phyloP scores from a whole-genome alignment of 352 stramenopile genomes.

The Globisporangium canariense region DNA sequence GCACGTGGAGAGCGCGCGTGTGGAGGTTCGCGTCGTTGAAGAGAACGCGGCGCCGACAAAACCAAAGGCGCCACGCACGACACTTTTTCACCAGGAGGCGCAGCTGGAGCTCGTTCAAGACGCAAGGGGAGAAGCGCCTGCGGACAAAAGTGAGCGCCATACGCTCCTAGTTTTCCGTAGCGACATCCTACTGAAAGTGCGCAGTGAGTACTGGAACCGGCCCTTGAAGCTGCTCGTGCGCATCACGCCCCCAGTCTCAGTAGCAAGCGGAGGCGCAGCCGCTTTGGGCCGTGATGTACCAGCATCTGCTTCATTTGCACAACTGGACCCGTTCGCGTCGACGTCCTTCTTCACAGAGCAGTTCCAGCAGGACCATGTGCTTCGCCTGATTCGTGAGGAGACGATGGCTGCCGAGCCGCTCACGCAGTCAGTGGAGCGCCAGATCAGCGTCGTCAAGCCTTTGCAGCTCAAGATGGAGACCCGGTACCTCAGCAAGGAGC shows the following conservation, averaged over 20 bases:
- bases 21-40: constrained; percentile 50
- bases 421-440: constrained; percentile 43
- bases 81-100: constrained; percentile 63
- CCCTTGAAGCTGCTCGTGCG: constrained; percentile 49
- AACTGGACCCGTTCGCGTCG: constrained; percentile 1
- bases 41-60: constrained; percentile 2
- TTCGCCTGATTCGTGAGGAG: constrained; percentile 50
- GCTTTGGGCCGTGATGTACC: background rate
- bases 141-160: background rate
- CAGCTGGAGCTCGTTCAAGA: constrained; percentile 34
- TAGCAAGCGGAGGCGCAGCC: constrained; percentile 13
- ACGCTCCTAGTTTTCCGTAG: constrained; percentile 32
- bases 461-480: constrained; percentile 62
- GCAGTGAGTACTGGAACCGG: constrained; percentile 56
- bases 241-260: constrained; percentile 33
- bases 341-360: constrained; percentile 30
- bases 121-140: constrained; percentile 1
- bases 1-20: constrained; percentile 43
- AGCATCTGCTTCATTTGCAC: background rate
- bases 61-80: constrained; percentile 18
- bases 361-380: constrained; percentile 30
- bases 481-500: constrained; percentile 28
- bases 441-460: constrained; percentile 45
- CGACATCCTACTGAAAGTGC: constrained; percentile 55
- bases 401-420: constrained; percentile 34